Evolutionary conservation across 106 monocot species (phyloP).

Genomic region (Acanthochlamys bracteata): DNA sequence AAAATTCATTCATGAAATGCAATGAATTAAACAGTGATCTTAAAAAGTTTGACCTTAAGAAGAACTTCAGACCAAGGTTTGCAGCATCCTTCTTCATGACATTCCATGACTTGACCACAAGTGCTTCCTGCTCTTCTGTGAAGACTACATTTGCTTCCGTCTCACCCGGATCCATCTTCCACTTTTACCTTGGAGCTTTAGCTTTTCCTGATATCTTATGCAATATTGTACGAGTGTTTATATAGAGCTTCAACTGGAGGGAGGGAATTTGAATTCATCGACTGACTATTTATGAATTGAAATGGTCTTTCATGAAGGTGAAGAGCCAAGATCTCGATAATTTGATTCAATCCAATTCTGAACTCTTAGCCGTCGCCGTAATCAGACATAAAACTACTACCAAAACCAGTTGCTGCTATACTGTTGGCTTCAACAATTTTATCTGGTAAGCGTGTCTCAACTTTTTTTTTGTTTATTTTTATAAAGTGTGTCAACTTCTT

Average conservation of each 20-base stretch:
- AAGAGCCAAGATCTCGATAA: too few species aligned
- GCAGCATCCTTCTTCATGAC: conserved; percentile 58
- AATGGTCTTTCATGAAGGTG: neutral
- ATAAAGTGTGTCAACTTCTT: too few species aligned
- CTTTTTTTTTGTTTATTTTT: too few species aligned
- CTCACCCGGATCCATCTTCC: neutral
- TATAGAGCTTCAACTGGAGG: neutral
- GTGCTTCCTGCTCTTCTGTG: conserved; percentile 54
- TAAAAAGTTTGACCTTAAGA: conserved; percentile 26
- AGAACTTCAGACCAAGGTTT: conserved; percentile 40
- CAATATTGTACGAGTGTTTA: neutral
- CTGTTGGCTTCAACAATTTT: too few species aligned
- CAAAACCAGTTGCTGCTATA: too few species aligned
- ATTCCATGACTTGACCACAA: conserved; percentile 59
- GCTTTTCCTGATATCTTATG: neutral
- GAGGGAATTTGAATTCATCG: neutral
- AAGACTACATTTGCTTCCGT: conserved; percentile 8
- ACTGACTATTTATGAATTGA: neutral
- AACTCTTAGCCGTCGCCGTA: too few species aligned
- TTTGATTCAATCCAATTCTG: too few species aligned
- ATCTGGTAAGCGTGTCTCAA: too few species aligned
- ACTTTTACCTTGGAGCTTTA: neutral
- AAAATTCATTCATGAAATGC: neutral
- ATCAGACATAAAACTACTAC: too few species aligned
- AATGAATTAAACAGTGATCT: neutral